phyloP scores from a whole-genome alignment of 441 rosid genomes.

The Kokia cookei region DNA sequence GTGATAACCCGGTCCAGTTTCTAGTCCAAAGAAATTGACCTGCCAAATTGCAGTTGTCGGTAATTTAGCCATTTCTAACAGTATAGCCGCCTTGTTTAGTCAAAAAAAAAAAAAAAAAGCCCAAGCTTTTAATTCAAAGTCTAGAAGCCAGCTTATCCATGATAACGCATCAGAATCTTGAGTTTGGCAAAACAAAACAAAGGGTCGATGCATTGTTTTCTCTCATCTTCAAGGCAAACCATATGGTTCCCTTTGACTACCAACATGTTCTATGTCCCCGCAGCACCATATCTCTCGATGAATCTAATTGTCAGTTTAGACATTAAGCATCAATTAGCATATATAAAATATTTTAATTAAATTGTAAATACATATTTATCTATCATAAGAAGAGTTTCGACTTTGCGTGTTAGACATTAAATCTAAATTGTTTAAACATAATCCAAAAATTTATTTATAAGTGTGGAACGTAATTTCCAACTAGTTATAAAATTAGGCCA shows the following conservation, averaged over 20 bases:
- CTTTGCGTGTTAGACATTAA: too few relatives aligned
- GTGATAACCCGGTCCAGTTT: neutral
- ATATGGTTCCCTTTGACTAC: neutral
- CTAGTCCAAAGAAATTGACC: too few relatives aligned
- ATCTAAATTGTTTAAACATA: too few relatives aligned
- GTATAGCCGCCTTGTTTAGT: neutral
- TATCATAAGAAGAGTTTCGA: too few relatives aligned
- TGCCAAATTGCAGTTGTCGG: too few relatives aligned
- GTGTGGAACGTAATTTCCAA: neutral
- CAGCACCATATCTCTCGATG: neutral
- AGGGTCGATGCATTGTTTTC: neutral
- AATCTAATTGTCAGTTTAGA: too few relatives aligned
- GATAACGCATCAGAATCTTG: neutral
- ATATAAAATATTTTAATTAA: too few relatives aligned
- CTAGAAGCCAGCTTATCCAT: neutral
- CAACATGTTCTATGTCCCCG: neutral
- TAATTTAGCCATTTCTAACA: neutral
- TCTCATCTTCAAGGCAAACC: neutral
- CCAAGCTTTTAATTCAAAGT: neutral
- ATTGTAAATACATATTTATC: too few relatives aligned
- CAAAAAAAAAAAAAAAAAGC: slow-evolving; percentile 3
- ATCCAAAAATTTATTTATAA: too few relatives aligned
- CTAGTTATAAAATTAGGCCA: neutral
- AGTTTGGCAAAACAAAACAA: neutral
- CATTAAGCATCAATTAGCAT: too few relatives aligned